Evolutionary conservation across 768 basidiomycete species (phyloP).

Genomic region (Pulveroboletus sp.): DNA sequence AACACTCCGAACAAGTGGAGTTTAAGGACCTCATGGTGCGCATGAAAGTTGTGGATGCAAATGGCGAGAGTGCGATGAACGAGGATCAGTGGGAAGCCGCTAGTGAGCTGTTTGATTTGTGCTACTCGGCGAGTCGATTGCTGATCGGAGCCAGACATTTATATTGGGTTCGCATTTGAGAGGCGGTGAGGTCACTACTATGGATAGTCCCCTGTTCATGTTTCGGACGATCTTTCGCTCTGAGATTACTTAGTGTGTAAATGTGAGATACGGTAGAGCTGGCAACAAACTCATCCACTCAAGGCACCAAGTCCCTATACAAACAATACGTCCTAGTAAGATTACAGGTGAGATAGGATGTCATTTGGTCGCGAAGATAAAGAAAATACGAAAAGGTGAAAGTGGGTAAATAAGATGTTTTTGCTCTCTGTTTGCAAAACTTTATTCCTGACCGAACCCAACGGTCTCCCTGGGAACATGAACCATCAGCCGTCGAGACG

Average conservation of each 20-base stretch:
- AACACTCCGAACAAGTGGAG: conserved; percentile 74
- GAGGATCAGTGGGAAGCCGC: conserved; percentile 98
- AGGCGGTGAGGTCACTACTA: conserved; percentile 39
- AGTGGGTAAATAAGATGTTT: conserved; percentile 13
- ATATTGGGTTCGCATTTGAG: conserved; percentile 89
- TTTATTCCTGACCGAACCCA: conserved; percentile 89
- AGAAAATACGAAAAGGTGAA: background rate
- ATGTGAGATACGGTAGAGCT: conserved; percentile 1
- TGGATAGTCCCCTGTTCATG: background rate
- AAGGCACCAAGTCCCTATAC: background rate
- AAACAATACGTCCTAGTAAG: conserved; percentile 20
- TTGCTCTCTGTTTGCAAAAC: background rate
- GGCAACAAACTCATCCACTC: background rate
- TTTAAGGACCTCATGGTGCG: conserved; percentile 77
- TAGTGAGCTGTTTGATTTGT: conserved; percentile 54
- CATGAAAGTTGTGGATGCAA: conserved; percentile 88
- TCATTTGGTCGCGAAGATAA: conserved; percentile 8
- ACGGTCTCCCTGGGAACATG: conserved; percentile 68
- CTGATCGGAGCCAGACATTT: conserved; percentile 62
- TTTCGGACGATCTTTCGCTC: conserved; percentile 3
- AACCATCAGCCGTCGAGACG: conserved; percentile 14
- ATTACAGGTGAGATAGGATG: conserved; percentile 31
- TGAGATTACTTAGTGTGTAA: conserved; percentile 2
- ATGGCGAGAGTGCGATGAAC: conserved; percentile 89
- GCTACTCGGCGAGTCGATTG: background rate